phyloP scores from a whole-genome alignment of 768 basidiomycete genomes.

The Suillus americanus region DNA sequence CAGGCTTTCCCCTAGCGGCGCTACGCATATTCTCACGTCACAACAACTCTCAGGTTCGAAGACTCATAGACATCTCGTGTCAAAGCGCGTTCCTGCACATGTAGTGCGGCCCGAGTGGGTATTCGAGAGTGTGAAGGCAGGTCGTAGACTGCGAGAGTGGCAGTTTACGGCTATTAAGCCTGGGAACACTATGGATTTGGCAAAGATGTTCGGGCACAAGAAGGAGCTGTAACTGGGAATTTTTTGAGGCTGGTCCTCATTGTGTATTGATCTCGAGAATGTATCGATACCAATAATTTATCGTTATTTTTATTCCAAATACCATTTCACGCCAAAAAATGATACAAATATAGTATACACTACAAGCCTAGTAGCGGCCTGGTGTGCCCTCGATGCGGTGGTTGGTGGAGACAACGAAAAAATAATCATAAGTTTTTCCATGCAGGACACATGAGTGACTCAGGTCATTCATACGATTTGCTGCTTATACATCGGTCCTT shows the following conservation, averaged over 20 bases:
- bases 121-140: constrained; percentile 60
- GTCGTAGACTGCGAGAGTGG: constrained; percentile 60
- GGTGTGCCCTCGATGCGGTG: not conserved
- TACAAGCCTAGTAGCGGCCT: not conserved
- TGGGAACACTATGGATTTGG: constrained; percentile 36
- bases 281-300: constrained; percentile 1
- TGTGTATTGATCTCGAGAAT: not conserved
- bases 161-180: constrained; percentile 51
- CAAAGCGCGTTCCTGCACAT: constrained; percentile 49
- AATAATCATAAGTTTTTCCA: not conserved
- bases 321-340: not conserved
- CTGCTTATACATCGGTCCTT: not conserved
- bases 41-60: constrained; percentile 70
- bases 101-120: constrained; percentile 81
- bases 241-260: not conserved
- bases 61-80: constrained; percentile 60
- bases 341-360: not conserved
- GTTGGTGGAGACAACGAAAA: not conserved
- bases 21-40: constrained; percentile 81
- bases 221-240: not conserved
- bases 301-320: not conserved
- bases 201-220: constrained; percentile 33
- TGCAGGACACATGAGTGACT: too few relatives aligned
- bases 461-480: not conserved
- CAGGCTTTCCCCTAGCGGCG: constrained; percentile 57